Evolutionary conservation across 2,329 filamentous ascomycete genomes (phyloP).

Genomic region (Alternaria burnsii): DNA sequence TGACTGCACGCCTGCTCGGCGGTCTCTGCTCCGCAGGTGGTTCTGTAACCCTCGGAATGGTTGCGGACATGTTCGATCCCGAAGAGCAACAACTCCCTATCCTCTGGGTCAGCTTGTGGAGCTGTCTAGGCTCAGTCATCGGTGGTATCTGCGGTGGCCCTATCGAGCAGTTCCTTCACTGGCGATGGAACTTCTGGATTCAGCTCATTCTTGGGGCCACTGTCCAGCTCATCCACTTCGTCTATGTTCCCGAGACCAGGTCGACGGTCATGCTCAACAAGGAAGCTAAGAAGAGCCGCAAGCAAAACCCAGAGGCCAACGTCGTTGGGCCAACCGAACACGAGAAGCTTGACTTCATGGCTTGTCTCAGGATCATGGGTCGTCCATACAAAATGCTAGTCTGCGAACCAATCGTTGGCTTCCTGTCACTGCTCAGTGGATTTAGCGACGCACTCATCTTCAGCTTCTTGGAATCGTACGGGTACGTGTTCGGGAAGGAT

Average conservation of each 20-base stretch:
- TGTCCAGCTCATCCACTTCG: slow-evolving; percentile 71
- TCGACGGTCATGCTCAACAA: slow-evolving; percentile 78
- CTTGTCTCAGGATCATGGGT: slow-evolving; percentile 61
- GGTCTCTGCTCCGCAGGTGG: slow-evolving; percentile 65
- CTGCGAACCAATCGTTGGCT: slow-evolving; percentile 76
- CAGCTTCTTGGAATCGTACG: slow-evolving; percentile 77
- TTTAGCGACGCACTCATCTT: slow-evolving; percentile 81
- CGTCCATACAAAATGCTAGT: slow-evolving; percentile 78
- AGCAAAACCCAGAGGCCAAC: slow-evolving; percentile 53
- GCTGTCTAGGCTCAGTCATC: slow-evolving; percentile 73
- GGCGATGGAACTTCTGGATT: slow-evolving; percentile 84
- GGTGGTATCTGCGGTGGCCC: slow-evolving; percentile 84
- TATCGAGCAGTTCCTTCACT: slow-evolving; percentile 70
- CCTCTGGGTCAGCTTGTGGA: slow-evolving; percentile 62
- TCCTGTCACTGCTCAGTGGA: slow-evolving; percentile 74
- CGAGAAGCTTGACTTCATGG: slow-evolving; percentile 22
- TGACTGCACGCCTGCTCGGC: slow-evolving; percentile 63
- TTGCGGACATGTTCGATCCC: slow-evolving; percentile 68
- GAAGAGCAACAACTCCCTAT: slow-evolving; percentile 75
- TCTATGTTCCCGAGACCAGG: slow-evolving; percentile 78
- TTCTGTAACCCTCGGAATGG: slow-evolving; percentile 70
- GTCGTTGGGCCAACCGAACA: slow-evolving; percentile 76
- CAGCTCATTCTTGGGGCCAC: slow-evolving; percentile 79
- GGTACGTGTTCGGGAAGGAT: slow-evolving; percentile 68
- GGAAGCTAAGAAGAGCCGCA: slow-evolving; percentile 77